Base-by-base conservation (phyloP, 2,329 filamentous ascomycete species). In the Verticillium alfalfae region DNA sequence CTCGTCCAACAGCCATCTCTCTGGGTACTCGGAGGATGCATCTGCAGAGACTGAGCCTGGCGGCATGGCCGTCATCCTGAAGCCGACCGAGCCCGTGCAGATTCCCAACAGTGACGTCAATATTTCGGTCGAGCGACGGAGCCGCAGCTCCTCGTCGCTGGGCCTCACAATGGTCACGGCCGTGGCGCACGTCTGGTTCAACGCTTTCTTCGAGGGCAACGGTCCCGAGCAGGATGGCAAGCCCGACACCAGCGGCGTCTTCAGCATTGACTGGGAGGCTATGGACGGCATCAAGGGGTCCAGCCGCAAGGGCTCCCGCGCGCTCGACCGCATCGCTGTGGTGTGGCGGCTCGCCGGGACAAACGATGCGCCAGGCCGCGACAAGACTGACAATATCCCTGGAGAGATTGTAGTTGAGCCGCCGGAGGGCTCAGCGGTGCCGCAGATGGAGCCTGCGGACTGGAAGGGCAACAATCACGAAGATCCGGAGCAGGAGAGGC, bases 201-300 rank as follows among this genome's bases (percentile, higher is more conserved):
- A 99, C 70, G 81, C 88, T 1, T 98, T 88, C 75, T 98, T 98
- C 69, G 95, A 98, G 76, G 93, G 93, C 55, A 79, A 85, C 22
- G 90, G 90, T 0, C 88, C 89, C 0, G 90, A 93, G 70, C 81
- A 87, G 52, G 74, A 78, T 34, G 91, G 90, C 31, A 77, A 80
- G 16, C 81, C 91, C 0, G 83, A 90, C 57, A 83, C 88, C 54
- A 90, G 84, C 10, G 94, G 84, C 12, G 78, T 86, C 3, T 87
- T 87, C 58, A 75, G 78, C 62, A 82, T 87, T 34, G 81, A 81
- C 1, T 87, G 84, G 84, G 83, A 86, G 45, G 79, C 81, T 60
- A 91, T 99, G 86, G 95, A 99, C 68, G 95, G 95, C 3, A 93
- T 99, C 74, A 97, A 97, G 73, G 95, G 95, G 1, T 93, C 90